Evolutionary conservation across 495 filamentous ascomycete genomes (phyloP), one percentile per base, ranked within the genome.

Genomic region (Lasiosphaeria hispida): DNA sequence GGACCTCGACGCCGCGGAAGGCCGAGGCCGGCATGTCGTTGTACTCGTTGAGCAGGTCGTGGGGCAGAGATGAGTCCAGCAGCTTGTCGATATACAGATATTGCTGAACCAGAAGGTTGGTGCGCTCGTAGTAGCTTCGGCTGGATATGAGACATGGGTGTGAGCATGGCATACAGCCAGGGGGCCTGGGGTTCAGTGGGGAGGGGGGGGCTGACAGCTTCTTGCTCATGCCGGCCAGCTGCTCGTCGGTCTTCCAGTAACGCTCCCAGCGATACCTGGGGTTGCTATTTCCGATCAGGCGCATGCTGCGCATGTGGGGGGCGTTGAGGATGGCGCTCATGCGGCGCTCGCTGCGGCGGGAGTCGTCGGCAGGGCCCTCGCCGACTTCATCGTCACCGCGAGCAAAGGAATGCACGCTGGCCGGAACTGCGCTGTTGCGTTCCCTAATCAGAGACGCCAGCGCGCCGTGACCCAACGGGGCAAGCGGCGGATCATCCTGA

Each of bases 81-180:
- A 97, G 74, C n/a, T 87, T 82, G 70, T 97, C 92, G 61, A 96
- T 95, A 65, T 93, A 96, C 47, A 90, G 79, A 68, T 96, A 97
- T 62, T 91, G 88, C 55, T 91, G 87, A 49, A 97, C 83, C 9
- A 97, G 73, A 52, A 79, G 80, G 68, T 97, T 97, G 63, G 82
- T 91, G 6, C 87, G 82, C 69, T 92, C 85, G 69, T 97, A 92
- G 73, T 94, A 96, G 67, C 87, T 59, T 15, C 91, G 87, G 60
- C 81, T 85, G 23, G 5, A 30, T 30, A 30, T 30, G 23, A 5
- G 23, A 60, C 18, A 13, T 30, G 42, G 7, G 34, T 33, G 41
- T 58, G 33, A 63, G 45, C 52, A 51, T 19, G 9, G 10, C 38
- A 11, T 49, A 34, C 35, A n/a, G 2, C 0, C 0, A 5, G 36